Base-by-base conservation (phyloP, 305 asterid genomes). In the Rubia balearica region DNA sequence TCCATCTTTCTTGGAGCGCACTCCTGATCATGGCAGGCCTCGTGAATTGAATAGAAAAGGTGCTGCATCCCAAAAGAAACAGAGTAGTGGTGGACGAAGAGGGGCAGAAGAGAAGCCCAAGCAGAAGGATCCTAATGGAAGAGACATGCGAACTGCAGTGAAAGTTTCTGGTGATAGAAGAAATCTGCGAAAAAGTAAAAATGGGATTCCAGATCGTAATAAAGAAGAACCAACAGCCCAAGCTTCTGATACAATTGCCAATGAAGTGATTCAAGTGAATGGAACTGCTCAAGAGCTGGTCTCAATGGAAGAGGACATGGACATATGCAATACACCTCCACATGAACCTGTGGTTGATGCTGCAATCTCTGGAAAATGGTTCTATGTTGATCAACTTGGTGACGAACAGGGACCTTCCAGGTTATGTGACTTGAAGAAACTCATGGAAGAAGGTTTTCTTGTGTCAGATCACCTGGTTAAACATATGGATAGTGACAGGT, bases 261-360 rank as follows among this genome's bases (percentile, higher is more conserved):
- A 61, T 17, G 94, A 86, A 69, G 75, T 80, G 76, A 80, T 79
- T 74, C 85, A 81, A 81, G 96, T 85, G 82, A 84, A 81, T 80
- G 91, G 88, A 71, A 62, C 74, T 78, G 62, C 76, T 43, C 97
- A 86, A 81, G 99, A 89, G 79, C 81, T 77, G 65, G 87, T 84
- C 48, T 91, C 98, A 62, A 95, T 95, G 99, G 99, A 95, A 81
- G 99, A 92, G 80, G 99, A 95, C 81, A 95, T 95, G 99, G 99
- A 95, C 80, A 95, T 95, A 57, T 91, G 99, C 80, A 81, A 91
- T 78, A 95, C 99, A 38, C 99, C 99, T 0, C 99, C 99, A 30
- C 99, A 92, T 77, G 87, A 74, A 71, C 85, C 96, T 49, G 78
- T 76, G 62, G 83, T 79, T 75, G 78, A 82, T 55, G 85, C 85